Base-by-base conservation (phyloP, 1,284 basidiomycete species). In the Melampsora americana region DNA sequence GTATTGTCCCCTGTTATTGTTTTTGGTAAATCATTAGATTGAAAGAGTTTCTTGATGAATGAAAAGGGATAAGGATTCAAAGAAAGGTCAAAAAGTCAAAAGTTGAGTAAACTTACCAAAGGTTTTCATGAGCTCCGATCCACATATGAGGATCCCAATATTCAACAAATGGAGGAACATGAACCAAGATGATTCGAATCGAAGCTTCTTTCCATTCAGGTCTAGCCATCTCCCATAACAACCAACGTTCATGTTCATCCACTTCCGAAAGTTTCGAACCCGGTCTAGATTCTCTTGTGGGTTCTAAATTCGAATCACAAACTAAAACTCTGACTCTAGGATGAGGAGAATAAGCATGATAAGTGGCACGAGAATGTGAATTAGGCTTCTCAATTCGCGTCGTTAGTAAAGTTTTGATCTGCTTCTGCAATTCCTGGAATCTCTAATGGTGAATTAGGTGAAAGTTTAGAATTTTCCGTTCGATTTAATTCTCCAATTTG, bases 101-200 rank as follows among this genome's bases (percentile, higher is more conserved):
- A 68, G 28, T 44, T n/a, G 26, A 30, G 18, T 9, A 7, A 1
- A 74, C 80, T 66, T 44, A 79, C 80, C 79, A 80, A 28, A 74
- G 32, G 20, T 70, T 74, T 61, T 80, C 78, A 12, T 65, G 60
- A 12, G 78, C 78, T 7, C 74, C 59, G 4, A 66, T 77, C 80
- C 80, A 81, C 50, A 79, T 79, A 20, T 71, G 14, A 0, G 32
- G 20, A 56, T 81, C 79, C 77, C 78, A 79, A 72, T 75, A 79
- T 28, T 80, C 79, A n/a, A 80, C 74, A 66, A 78, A 81, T 20
- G 80, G 80, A 42, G 80, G 69, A 35, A 79, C 79, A 30, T 81
- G 79, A 23, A 80, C 80, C 11, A 80, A 69, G 12, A 70, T 78
- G 35, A 79, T 77, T 60, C 77, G 65, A 18, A 80, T 56, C 26